These are phyloP conservation scores for Phoma herbarum DNA, from an alignment of 2,329 filamentous ascomycete genomes.

Conservation along the genomic window DNA sequence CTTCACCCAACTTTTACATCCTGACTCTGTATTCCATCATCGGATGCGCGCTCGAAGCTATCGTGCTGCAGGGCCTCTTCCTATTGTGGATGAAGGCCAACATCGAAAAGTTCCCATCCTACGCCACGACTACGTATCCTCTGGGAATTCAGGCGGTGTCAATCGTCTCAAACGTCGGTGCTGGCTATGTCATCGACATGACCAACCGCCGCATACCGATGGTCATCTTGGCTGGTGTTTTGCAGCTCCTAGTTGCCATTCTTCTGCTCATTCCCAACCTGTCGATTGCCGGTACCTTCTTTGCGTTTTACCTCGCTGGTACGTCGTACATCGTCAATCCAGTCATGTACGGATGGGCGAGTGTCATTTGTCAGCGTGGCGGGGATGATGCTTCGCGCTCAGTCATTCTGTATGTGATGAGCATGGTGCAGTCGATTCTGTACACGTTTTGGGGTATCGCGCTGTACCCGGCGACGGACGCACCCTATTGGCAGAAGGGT, in stretches of 20 bases:
- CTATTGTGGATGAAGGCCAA: slow-evolving; percentile 39
- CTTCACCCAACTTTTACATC: slow-evolving; percentile 49
- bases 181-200: slow-evolving; percentile 51
- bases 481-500: slow-evolving; percentile 55
- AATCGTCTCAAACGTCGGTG: slow-evolving; percentile 59
- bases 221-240: slow-evolving; percentile 42
- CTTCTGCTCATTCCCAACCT: slow-evolving; percentile 48
- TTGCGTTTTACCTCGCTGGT: slow-evolving; percentile 52
- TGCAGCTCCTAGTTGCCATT: slow-evolving; percentile 48
- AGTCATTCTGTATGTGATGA: slow-evolving; percentile 55
- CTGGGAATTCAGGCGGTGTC: slow-evolving; percentile 66
- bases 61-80: slow-evolving; percentile 39
- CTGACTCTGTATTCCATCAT: slow-evolving; percentile 52
- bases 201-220: slow-evolving; percentile 50
- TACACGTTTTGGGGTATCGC: slow-evolving; percentile 59
- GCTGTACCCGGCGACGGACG: slow-evolving; percentile 55
- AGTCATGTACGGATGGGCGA: slow-evolving; percentile 53
- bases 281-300: slow-evolving; percentile 46
- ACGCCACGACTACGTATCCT: slow-evolving; percentile 66
- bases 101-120: slow-evolving; percentile 42
- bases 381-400: slow-evolving; percentile 55
- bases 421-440: slow-evolving; percentile 51
- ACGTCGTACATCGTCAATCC: slow-evolving; percentile 55
- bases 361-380: slow-evolving; percentile 48
- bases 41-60: slow-evolving; percentile 50